Evolutionary conservation across 257 asterid genomes (phyloP).

Genomic region (Jacaranda copaia): DNA sequence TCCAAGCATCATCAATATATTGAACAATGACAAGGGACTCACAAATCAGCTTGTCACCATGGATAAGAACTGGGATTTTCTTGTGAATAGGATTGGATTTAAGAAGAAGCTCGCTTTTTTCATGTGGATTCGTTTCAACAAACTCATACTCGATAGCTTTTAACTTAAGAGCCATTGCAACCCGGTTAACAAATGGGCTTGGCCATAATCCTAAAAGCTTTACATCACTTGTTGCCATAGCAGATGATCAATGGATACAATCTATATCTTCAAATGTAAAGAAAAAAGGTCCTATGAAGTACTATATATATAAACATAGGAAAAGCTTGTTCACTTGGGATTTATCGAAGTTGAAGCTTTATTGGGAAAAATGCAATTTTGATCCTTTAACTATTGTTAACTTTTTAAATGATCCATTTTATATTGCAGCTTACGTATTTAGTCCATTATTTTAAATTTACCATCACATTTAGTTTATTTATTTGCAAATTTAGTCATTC

Average conservation of each 20-base stretch:
- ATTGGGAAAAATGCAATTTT: too few relatives aligned
- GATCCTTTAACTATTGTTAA: too few relatives aligned
- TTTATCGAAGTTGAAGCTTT: not conserved
- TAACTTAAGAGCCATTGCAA: conserved; percentile 51
- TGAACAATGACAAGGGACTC: conserved; percentile 56
- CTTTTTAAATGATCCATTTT: too few relatives aligned
- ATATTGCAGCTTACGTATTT: too few relatives aligned
- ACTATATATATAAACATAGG: conserved; percentile 10
- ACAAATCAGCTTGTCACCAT: conserved; percentile 39
- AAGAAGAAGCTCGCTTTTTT: conserved; percentile 51
- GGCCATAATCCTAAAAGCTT: conserved; percentile 49
- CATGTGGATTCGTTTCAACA: conserved; percentile 32
- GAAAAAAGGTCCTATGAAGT: not conserved
- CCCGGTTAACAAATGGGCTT: conserved; percentile 57
- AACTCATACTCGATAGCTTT: conserved; percentile 58
- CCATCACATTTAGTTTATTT: too few relatives aligned
- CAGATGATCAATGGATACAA: conserved; percentile 5
- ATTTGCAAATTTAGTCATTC: too few relatives aligned
- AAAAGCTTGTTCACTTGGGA: conserved; percentile 23
- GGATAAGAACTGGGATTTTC: conserved; percentile 65
- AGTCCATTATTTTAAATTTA: too few relatives aligned
- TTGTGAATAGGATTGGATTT: conserved; percentile 58
- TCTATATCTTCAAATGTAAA: not conserved
- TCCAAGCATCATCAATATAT: conserved; percentile 46
- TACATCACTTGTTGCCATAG: conserved; percentile 49